Evolutionary conservation across 345 rosid species (phyloP).

Genomic region (Aquilaria malaccensis): DNA sequence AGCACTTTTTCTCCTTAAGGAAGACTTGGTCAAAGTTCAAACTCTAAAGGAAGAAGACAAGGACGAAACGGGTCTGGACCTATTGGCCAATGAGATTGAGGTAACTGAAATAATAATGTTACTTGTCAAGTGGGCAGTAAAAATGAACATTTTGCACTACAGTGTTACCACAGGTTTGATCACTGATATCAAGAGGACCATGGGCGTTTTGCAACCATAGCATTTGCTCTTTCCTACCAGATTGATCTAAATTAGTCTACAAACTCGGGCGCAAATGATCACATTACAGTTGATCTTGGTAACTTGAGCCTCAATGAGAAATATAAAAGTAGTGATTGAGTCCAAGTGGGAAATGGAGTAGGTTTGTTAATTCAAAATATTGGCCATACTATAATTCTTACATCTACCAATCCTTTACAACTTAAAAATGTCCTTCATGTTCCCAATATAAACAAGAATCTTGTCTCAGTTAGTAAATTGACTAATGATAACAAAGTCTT

Average conservation of each 20-base stretch:
- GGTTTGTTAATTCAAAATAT: neutral
- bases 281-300: too few relatives aligned
- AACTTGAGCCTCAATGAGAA: too few relatives aligned
- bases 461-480: neutral
- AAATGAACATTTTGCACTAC: neutral
- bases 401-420: neutral
- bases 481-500: neutral
- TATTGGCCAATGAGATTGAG: neutral
- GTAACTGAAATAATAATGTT: neutral
- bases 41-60: neutral
- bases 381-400: neutral
- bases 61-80: neutral
- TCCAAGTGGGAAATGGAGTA: neutral
- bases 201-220: too few relatives aligned
- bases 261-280: too few relatives aligned
- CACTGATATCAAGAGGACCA: neutral
- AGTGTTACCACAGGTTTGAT: neutral
- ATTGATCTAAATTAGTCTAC: too few relatives aligned
- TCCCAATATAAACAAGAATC: constrained; percentile 1
- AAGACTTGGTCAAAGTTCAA: neutral
- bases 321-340: too few relatives aligned
- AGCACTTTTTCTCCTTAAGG: neutral
- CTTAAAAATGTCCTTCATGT: constrained; percentile 1
- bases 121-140: neutral
- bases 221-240: too few relatives aligned